A percentile compares a stretch with the other conserved stretches of the same genome.
These are phyloP conservation scores for Aspergillus egyptiacus DNA, from an alignment of 495 filamentous ascomycete species.

Conservation along the genomic window DNA sequence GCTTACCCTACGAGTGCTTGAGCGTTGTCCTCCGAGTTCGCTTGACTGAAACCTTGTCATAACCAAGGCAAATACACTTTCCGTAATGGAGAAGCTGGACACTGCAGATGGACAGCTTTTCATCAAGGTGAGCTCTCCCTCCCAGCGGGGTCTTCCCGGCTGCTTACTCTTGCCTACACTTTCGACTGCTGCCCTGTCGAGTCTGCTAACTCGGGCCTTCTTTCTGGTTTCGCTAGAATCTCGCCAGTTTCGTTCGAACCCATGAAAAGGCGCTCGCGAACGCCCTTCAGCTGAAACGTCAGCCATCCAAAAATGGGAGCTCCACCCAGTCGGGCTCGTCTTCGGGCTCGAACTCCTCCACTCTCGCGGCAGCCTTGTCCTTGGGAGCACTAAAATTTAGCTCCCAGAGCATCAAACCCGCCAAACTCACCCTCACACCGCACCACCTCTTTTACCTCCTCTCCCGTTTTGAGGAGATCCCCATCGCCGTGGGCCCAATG, in stretches of 20 bases:
- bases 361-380: conserved; percentile 76
- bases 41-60: conserved; percentile 23
- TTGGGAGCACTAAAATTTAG: conserved; percentile 78
- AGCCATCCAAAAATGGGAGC: conserved; percentile 58
- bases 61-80: conserved; percentile 21
- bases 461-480: conserved; percentile 87
- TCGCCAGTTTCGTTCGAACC: conserved; percentile 91
- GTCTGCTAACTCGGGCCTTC: conserved; percentile 8
- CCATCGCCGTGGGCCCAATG: conserved; percentile 88
- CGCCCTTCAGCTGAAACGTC: conserved; percentile 76
- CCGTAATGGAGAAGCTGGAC: conserved; percentile 48
- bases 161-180: background rate
- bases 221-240: conserved; percentile 70
- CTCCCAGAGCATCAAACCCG: conserved; percentile 76
- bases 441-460: conserved; percentile 97
- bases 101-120: conserved; percentile 86
- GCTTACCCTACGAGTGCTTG: conserved; percentile 25
- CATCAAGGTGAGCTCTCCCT: conserved; percentile 58
- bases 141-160: background rate
- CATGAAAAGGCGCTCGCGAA: conserved; percentile 97
- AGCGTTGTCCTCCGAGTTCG: conserved; percentile 37
- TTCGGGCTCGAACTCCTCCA: conserved; percentile 54
- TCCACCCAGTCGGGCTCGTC: conserved; percentile 49
- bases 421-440: conserved; percentile 88
- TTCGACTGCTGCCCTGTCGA: background rate